These are phyloP conservation scores for Suillus subluteus DNA, from an alignment of 768 basidiomycete species.

Conservation along the genomic window DNA sequence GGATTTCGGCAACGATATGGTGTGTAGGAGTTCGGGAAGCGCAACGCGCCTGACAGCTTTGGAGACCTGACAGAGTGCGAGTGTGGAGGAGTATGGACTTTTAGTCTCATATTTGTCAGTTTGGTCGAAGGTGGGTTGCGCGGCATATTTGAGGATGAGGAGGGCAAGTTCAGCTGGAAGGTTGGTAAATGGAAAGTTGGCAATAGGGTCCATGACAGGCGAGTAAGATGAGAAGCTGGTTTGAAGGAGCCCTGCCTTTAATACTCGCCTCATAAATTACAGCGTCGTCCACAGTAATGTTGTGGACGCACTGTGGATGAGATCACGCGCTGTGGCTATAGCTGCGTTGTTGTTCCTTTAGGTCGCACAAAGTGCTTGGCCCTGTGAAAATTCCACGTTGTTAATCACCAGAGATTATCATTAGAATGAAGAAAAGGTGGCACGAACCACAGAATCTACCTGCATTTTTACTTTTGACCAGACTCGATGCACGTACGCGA, in stretches of 20 bases:
- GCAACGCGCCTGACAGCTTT: conserved; percentile 33
- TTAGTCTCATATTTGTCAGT: background rate
- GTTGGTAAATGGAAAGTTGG: conserved; percentile 23
- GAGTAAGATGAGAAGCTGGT: background rate
- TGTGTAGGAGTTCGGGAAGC: conserved; percentile 44
- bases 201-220: background rate
- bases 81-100: conserved; percentile 27
- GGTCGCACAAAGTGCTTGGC: background rate
- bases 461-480: background rate
- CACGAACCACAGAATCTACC: background rate
- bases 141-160: conserved; percentile 37
- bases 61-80: conserved; percentile 39
- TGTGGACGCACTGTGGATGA: conserved; percentile 1
- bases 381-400: background rate
- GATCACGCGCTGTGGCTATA: conserved; percentile 2
- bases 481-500: background rate
- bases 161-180: conserved; percentile 42
- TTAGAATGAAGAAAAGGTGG: background rate
- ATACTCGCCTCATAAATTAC: background rate
- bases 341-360: background rate
- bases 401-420: background rate
- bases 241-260: background rate
- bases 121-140: conserved; percentile 23
- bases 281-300: background rate
- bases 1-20: conserved; percentile 34